phyloP scores from a whole-genome alignment of 108 stramenopile species.

The Bacterosira constricta region DNA sequence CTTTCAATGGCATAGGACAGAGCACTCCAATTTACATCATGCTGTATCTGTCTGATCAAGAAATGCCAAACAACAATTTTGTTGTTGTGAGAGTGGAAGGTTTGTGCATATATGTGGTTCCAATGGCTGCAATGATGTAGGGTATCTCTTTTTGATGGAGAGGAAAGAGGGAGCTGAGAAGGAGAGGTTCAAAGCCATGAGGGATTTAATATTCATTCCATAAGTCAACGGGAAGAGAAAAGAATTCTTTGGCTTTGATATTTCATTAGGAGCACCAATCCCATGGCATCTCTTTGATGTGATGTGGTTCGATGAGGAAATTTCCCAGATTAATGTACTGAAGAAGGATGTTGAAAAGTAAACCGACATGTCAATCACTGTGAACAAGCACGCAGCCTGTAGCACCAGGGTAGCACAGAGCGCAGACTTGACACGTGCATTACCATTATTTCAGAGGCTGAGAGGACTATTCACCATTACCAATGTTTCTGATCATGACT shows the following conservation, averaged over 20 bases:
- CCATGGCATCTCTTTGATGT: not conserved
- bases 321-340: not conserved
- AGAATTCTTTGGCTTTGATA: not conserved
- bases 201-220: not conserved
- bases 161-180: not conserved
- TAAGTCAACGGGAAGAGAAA: not conserved
- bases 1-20: too few relatives aligned
- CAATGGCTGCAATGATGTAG: too few relatives aligned
- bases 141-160: not conserved
- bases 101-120: slow-evolving; percentile 2
- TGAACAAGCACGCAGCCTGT: not conserved
- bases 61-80: too few relatives aligned
- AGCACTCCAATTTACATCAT: too few relatives aligned
- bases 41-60: too few relatives aligned
- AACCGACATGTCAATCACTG: not conserved
- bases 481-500: too few relatives aligned
- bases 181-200: slow-evolving; percentile 3
- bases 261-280: not conserved
- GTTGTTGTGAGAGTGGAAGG: too few relatives aligned
- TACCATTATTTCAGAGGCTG: too few relatives aligned
- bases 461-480: too few relatives aligned
- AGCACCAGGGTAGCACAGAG: too few relatives aligned
- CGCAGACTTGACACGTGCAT: too few relatives aligned
- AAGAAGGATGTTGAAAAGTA: not conserved
- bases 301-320: slow-evolving; percentile 1